Percentiles rank a stretch among this genome's conserved stretches.
phyloP scores from a whole-genome alignment of 345 rosid genomes.

The Bruguiera gymnorhiza region DNA sequence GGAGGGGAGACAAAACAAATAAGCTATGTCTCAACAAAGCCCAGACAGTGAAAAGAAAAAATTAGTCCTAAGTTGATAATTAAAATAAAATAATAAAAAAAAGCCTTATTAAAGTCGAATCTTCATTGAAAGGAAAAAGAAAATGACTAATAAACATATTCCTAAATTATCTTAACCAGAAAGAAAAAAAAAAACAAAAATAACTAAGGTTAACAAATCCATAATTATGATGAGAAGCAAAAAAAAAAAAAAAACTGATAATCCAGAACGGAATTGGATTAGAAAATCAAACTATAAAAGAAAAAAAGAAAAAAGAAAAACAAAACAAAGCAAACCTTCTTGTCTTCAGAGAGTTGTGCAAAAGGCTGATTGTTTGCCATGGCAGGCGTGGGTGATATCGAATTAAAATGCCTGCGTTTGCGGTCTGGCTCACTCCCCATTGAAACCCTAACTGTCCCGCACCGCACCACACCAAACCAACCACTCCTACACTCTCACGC shows the following conservation, averaged over 20 bases:
- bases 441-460: conserved; percentile 18
- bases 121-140: background rate
- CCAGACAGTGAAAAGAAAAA: too few relatives aligned
- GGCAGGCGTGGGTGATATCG: conserved; percentile 70
- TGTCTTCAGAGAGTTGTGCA: conserved; percentile 70
- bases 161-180: background rate
- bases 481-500: background rate
- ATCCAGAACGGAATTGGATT: too few relatives aligned
- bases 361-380: conserved; percentile 65
- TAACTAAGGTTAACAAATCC: too few relatives aligned
- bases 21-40: background rate
- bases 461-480: background rate
- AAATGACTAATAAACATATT: background rate
- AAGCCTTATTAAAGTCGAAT: background rate
- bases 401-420: conserved; percentile 74
- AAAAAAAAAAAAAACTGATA: background rate
- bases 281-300: background rate
- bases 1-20: conserved; percentile 11
- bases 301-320: conserved; percentile 7
- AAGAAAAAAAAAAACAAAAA: too few relatives aligned
- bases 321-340: conserved; percentile 44
- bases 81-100: too few relatives aligned
- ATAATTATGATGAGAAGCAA: background rate
- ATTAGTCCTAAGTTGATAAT: too few relatives aligned
- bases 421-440: conserved; percentile 97